Evolutionary conservation across 2,329 filamentous ascomycete genomes (phyloP), one percentile per base, ranked within the genome.

Genomic region (Domatiomyces catenatus): DNA sequence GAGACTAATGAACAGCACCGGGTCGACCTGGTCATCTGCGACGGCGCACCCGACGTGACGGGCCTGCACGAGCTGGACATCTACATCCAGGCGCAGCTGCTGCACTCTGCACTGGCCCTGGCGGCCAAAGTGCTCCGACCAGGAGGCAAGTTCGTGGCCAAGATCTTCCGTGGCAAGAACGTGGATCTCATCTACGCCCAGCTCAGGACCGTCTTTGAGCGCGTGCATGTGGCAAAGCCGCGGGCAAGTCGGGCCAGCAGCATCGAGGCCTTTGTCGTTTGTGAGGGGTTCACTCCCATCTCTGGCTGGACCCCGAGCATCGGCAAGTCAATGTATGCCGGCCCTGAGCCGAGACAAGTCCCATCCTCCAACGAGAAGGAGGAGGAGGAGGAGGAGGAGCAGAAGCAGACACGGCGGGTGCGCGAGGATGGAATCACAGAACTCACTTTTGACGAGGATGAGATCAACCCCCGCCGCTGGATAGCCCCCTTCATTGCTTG

Each of bases 401-500:
- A 36, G 54, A 54, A 39, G 48, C 63, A 42, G 50, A 61, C 8
- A 60, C 62, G 8, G 53, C 60, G 44, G 59, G 64, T 56, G 59
- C 64, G 24, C 61, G 65, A 48, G 52, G 67, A 49, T 63, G 60
- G 28, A 8, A 49, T 52, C 24, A 56, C 64, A 2, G 66, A 70
- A 50, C 58, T 70, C 2, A 56, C 56, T 26, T 63, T 66, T 15
- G 58, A 61, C 22, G 72, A 67, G 66, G 77, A 64, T 59, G 74
- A 53, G 46, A 39, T 24, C 8, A 48, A 65, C 61, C 56, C 61
- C n/a, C 56, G 52, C 46, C 47, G 57, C 49, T 96, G 90, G 88
- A 90, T 96, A 59, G 88, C 89, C 2, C 88, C 90, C 0, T 98
- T 98, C 64, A 77, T 98, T 61, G 89, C 92, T n/a, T 98, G 92